Evolutionary conservation across 2,329 filamentous ascomycete genomes (phyloP).

Genomic region (Ceratocystis huliohia): DNA sequence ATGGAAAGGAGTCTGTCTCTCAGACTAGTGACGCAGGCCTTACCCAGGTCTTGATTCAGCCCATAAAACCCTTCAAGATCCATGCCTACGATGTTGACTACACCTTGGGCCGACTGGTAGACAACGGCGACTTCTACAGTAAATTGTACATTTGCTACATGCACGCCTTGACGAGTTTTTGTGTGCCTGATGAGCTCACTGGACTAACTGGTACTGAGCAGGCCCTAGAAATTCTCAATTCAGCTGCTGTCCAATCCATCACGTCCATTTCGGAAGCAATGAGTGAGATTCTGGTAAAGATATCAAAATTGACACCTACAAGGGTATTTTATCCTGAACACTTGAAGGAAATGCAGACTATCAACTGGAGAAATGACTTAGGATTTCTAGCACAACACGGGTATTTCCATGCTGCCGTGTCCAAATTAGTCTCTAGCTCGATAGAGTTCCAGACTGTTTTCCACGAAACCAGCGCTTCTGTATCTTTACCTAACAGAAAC

Average conservation of each 20-base stretch:
- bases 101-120: constrained; percentile 37
- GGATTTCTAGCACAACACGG: constrained; percentile 35
- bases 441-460: neutral
- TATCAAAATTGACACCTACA: constrained; percentile 33
- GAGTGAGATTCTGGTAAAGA: constrained; percentile 27
- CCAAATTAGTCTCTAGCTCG: no score
- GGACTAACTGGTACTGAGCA: constrained; percentile 41
- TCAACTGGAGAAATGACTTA: constrained; percentile 33
- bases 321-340: constrained; percentile 35
- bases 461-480: neutral
- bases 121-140: constrained; percentile 39
- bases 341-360: constrained; percentile 34
- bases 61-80: constrained; percentile 18
- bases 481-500: neutral
- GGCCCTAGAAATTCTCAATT: constrained; percentile 37
- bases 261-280: constrained; percentile 29
- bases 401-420: constrained; percentile 29
- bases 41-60: neutral
- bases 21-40: neutral
- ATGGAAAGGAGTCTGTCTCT: neutral
- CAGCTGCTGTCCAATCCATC: constrained; percentile 39
- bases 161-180: constrained; percentile 41
- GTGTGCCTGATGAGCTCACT: constrained; percentile 38
- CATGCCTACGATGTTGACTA: constrained; percentile 39
- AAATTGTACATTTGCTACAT: constrained; percentile 40